Evolutionary conservation across 2,329 filamentous ascomycete species (phyloP), one percentile per base, ranked within the genome.

Genomic region (Penicillium digitatum): DNA sequence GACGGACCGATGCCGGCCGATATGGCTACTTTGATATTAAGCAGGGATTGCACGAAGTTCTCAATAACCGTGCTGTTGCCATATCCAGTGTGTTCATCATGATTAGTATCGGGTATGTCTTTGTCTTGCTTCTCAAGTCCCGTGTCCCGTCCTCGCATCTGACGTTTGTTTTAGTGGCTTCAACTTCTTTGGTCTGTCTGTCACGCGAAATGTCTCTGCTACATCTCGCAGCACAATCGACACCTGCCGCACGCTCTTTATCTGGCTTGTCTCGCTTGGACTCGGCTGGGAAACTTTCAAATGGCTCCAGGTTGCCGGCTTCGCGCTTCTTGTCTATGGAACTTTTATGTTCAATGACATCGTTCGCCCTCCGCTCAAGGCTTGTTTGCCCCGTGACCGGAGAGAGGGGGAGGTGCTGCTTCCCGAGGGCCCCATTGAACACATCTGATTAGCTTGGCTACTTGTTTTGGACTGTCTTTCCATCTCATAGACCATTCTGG

Each of bases 231-330:
- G 90, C 31, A 97, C 93, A 31, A 97, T 99, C 66, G 94, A 99
- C 73, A 99, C 94, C 1, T 97, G 92, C 79, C 86, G 93, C 38
- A 99, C 94, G 0, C 83, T 99, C 1, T 97, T 99, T 77, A 97
- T 99, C 75, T 99, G 94, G 94, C 82, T 99, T 27, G 89, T 96
- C 14, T 95, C 90, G 18, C 83, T 99, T 5, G 90, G 88, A 4
- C 82, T 99, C 2, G 92, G 92, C 57, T 99, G 94, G 94, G 94
- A 99, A 77, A 87, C 85, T 0, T 97, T 99, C 83, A 97, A 97
- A 76, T 95, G 90, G 88, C 82, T 99, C 7, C 94, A 99, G 75
- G 90, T 99, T 14, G 72, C 84, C 3, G 94, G 94, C 1, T 99
- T 99, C 65, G 88, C 78, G 1, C 77, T 96, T 62, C 82, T 99